These are phyloP conservation scores for Aureobasidium uvarum DNA, from an alignment of 2,329 filamentous ascomycete species.

Conservation along the genomic window DNA sequence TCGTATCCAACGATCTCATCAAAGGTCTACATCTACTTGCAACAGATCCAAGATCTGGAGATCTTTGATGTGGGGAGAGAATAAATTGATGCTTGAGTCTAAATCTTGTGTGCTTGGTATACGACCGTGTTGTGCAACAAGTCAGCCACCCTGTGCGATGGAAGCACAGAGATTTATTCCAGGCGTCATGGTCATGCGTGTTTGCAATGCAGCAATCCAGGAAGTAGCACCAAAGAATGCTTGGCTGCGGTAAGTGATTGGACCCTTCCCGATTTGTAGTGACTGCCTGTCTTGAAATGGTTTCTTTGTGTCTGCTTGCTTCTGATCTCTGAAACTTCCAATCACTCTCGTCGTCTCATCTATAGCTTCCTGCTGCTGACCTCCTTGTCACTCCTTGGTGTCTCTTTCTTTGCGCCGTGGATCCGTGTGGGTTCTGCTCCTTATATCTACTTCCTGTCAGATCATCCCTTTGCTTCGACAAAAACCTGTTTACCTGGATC, in stretches of 20 bases:
- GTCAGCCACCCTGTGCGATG: not conserved
- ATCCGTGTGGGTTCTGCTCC: not conserved
- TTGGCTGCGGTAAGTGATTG: slow-evolving; percentile 6
- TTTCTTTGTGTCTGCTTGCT: slow-evolving; percentile 21
- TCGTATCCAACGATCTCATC: not conserved
- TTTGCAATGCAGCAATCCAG: slow-evolving; percentile 21
- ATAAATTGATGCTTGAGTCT: slow-evolving; percentile 3
- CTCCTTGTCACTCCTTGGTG: slow-evolving; percentile 13
- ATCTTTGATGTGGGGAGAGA: not conserved
- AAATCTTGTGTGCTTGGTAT: not conserved
- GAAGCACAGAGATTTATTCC: not conserved
- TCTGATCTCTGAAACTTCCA: not conserved
- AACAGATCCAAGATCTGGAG: not conserved
- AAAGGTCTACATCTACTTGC: not conserved
- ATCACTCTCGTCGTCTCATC: slow-evolving; percentile 1
- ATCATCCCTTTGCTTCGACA: slow-evolving; percentile 15
- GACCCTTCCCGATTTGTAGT: not conserved
- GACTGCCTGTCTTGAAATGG: not conserved
- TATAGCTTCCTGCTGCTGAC: slow-evolving; percentile 10
- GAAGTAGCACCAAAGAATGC: slow-evolving; percentile 18
- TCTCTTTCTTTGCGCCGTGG: not conserved
- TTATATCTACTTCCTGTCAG: not conserved
- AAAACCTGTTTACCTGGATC: not conserved
- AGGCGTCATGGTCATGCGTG: slow-evolving; percentile 3
- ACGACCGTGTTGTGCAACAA: not conserved